These are phyloP conservation scores for Xylaria sp. DNA, from an alignment of 2,329 filamentous ascomycete genomes.

Conservation along the genomic window DNA sequence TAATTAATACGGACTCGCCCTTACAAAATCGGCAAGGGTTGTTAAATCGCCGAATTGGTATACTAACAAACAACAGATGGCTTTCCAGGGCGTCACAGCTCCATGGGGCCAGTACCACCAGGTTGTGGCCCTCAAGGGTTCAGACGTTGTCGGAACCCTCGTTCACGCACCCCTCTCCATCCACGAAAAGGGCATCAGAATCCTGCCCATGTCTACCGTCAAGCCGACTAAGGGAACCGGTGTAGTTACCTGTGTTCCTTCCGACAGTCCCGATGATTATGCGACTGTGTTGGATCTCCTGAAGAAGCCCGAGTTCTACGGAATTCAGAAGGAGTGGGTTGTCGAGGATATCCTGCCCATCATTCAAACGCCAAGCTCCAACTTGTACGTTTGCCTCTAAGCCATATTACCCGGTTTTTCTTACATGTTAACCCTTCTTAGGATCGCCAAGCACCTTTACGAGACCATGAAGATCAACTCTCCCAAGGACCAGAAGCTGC, in stretches of 20 bases:
- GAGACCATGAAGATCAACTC: constrained; percentile 72
- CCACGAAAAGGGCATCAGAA: constrained; percentile 76
- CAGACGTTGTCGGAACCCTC: constrained; percentile 79
- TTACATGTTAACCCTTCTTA: neutral
- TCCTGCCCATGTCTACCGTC: constrained; percentile 92
- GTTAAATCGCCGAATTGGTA: neutral
- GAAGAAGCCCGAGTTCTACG: constrained; percentile 95
- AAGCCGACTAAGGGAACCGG: constrained; percentile 92
- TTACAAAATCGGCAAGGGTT: neutral
- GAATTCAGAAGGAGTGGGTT: constrained; percentile 94
- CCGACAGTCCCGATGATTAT: constrained; percentile 92
- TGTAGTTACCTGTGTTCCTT: constrained; percentile 92
- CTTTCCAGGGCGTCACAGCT: constrained; percentile 82
- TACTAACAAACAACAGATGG: constrained; percentile 51
- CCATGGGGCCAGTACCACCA: constrained; percentile 50
- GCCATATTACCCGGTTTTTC: neutral
- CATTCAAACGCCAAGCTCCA: constrained; percentile 76
- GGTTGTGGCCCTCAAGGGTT: constrained; percentile 68
- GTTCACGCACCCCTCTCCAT: constrained; percentile 84
- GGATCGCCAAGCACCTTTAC: constrained; percentile 14
- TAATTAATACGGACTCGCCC: neutral
- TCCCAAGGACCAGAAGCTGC: constrained; percentile 89
- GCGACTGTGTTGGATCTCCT: constrained; percentile 80
- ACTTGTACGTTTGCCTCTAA: constrained; percentile 4
- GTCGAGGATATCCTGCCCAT: constrained; percentile 85